phyloP scores from a whole-genome alignment of 768 basidiomycete genomes.

The Panaeolus cyanescens region DNA sequence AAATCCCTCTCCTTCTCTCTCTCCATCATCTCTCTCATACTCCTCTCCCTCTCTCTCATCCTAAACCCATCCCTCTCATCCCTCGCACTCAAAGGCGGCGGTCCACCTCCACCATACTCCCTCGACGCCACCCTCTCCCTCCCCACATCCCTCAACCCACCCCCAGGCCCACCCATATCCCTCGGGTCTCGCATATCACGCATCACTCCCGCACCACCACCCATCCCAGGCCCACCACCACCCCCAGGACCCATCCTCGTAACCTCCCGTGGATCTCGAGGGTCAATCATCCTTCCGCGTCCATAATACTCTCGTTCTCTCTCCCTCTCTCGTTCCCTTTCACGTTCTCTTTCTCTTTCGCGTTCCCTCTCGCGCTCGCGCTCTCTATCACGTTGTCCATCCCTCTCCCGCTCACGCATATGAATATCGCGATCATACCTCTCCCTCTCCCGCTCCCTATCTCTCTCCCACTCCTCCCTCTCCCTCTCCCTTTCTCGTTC shows the following conservation, averaged over 20 bases:
- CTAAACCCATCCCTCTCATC: constrained; percentile 2
- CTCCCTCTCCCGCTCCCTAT: constrained; percentile 3
- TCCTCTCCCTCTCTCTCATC: neutral
- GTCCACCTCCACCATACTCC: neutral
- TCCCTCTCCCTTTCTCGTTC: constrained; percentile 3
- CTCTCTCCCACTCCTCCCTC: constrained; percentile 2
- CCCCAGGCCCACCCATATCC: neutral
- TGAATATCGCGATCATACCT: neutral
- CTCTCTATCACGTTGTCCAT: neutral
- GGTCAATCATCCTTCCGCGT: neutral
- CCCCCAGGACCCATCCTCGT: neutral
- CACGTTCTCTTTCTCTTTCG: constrained; percentile 11
- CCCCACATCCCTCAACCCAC: no score
- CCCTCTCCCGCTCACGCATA: neutral
- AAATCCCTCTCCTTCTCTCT: neutral
- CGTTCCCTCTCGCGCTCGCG: constrained; percentile 12
- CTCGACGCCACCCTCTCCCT: neutral
- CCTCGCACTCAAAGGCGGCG: neutral
- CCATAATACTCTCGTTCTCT: constrained; percentile 14
- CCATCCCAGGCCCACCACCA: neutral
- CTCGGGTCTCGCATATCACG: neutral
- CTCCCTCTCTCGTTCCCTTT: constrained; percentile 12
- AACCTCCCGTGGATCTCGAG: neutral
- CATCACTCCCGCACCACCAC: neutral
- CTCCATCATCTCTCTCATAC: constrained; percentile 1